Conservation (phyloP, 768 basidiomycete genomes). For the Neoboletus subvelutipes region DNA sequence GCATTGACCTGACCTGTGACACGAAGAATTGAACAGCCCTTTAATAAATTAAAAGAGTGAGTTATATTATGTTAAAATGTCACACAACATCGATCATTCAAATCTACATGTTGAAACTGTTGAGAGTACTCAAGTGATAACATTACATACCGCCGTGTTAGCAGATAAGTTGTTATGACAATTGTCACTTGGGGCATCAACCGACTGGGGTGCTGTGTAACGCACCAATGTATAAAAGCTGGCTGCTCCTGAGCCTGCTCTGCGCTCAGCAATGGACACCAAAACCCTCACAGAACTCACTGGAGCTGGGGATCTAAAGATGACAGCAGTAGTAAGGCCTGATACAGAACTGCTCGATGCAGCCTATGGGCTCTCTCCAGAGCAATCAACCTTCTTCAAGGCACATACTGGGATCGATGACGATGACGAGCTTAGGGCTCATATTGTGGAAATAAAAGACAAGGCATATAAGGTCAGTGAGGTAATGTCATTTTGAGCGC, state of each 20-base stretch:
- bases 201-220: too few species aligned
- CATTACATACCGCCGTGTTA: too few species aligned
- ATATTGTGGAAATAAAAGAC: conserved; percentile 31
- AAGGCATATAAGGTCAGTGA: not conserved
- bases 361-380: conserved; percentile 7
- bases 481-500: not conserved
- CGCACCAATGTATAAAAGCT: not conserved
- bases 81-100: too few species aligned
- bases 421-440: conserved; percentile 26
- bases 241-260: not conserved
- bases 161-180: too few species aligned
- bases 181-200: too few species aligned
- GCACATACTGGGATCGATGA: conserved; percentile 28
- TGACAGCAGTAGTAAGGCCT: not conserved
- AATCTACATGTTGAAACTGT: too few species aligned
- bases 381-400: conserved; percentile 8
- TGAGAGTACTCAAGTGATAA: too few species aligned
- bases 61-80: too few species aligned
- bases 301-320: conserved; percentile 10
- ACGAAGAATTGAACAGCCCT: too few species aligned
- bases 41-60: too few species aligned
- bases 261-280: too few species aligned
- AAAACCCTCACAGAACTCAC: not conserved
- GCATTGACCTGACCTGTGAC: too few species aligned
- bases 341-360: not conserved